phyloP scores from a whole-genome alignment of 208 protist genomes.

The Sergeia podlipaevii region DNA sequence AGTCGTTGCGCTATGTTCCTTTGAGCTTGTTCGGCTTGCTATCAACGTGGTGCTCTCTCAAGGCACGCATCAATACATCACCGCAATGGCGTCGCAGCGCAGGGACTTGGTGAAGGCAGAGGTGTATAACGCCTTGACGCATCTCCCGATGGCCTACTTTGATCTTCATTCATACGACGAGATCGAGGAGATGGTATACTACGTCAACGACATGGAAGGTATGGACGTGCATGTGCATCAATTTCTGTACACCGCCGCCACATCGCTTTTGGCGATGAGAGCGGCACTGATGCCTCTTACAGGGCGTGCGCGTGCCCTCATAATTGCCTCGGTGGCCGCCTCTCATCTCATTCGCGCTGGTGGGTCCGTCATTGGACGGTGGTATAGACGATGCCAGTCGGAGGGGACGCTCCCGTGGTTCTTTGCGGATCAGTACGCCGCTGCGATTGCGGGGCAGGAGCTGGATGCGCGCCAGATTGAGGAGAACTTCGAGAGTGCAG shows the following conservation, averaged over 20 bases:
- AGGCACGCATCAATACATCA: constrained; percentile 42
- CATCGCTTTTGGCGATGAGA: constrained; percentile 18
- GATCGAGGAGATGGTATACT: constrained; percentile 72
- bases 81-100: constrained; percentile 28
- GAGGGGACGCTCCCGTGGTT: constrained; percentile 9
- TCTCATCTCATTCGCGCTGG: constrained; percentile 18
- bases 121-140: constrained; percentile 62
- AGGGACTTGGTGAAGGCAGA: constrained; percentile 45
- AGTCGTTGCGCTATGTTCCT: constrained; percentile 30
- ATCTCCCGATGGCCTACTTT: constrained; percentile 58
- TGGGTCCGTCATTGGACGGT: constrained; percentile 10
- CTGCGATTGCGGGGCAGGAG: no score
- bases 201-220: constrained; percentile 78
- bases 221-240: constrained; percentile 76
- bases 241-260: constrained; percentile 26
- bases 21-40: constrained; percentile 47
- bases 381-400: constrained; percentile 18
- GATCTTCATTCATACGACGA: constrained; percentile 51
- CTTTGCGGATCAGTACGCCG: constrained; percentile 13
- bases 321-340: constrained; percentile 14
- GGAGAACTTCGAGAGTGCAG: constrained; percentile 45
- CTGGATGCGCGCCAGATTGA: constrained; percentile 34
- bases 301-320: constrained; percentile 16
- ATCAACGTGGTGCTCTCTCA: constrained; percentile 35
- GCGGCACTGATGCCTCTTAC: constrained; percentile 26